Evolutionary conservation across 108 stramenopile species (phyloP).

Genomic region (Conticribra guillardii): DNA sequence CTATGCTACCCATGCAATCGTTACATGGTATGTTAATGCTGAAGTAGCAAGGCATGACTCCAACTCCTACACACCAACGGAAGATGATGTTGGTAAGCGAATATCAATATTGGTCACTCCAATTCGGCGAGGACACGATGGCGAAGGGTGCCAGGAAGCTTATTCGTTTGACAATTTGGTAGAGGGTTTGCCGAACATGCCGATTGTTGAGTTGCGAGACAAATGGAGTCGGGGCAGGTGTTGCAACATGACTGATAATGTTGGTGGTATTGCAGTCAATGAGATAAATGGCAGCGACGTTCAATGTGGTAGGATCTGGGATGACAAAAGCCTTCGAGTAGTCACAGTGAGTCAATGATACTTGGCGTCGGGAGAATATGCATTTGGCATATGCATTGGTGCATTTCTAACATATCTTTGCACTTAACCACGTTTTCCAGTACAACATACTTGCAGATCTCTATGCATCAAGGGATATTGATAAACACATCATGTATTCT

Average conservation of each 20-base stretch:
- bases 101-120: conserved; percentile 40
- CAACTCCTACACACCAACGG: conserved; percentile 23
- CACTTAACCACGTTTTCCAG: conserved; percentile 1
- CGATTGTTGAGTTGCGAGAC: conserved; percentile 42
- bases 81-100: conserved; percentile 34
- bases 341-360: conserved; percentile 27
- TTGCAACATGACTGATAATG: not conserved
- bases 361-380: no score
- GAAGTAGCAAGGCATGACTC: conserved; percentile 31
- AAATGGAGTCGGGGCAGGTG: conserved; percentile 16
- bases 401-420: no score
- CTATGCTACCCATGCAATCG: conserved; percentile 48
- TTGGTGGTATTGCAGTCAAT: not conserved
- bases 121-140: conserved; percentile 37
- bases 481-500: conserved; percentile 49
- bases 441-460: conserved; percentile 84
- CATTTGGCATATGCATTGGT: no score
- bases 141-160: conserved; percentile 41
- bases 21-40: conserved; percentile 68
- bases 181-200: conserved; percentile 39
- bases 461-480: conserved; percentile 35
- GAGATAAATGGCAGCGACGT: not conserved
- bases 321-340: conserved; percentile 27
- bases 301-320: not conserved
- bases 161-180: conserved; percentile 27